These are phyloP conservation scores for Potentilla sterilis DNA, from an alignment of 306 rosid species.

Conservation along the genomic window DNA sequence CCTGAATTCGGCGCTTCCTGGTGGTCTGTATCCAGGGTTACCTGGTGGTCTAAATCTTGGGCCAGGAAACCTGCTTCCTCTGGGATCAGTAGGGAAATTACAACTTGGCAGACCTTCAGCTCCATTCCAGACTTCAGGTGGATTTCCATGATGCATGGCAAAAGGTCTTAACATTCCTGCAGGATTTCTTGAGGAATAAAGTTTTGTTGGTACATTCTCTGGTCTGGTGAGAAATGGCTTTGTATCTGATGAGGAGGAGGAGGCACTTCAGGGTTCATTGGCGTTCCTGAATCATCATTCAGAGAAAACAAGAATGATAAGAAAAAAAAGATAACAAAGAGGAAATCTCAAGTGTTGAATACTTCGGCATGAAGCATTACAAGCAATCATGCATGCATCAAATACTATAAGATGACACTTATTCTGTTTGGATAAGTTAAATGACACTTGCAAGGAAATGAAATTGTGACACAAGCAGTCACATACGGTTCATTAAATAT, in stretches of 20 bases:
- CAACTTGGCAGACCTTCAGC: conserved; percentile 39
- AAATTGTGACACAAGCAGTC: background rate
- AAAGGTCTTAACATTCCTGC: conserved; percentile 26
- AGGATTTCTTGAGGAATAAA: conserved; percentile 36
- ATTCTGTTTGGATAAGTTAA: background rate
- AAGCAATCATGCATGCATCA: background rate
- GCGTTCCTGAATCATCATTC: conserved; percentile 42
- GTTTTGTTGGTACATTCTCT: conserved; percentile 33
- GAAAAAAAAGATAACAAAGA: background rate
- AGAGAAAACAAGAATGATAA: background rate
- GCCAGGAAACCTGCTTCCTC: conserved; percentile 31
- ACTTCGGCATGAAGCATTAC: background rate
- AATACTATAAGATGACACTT: background rate
- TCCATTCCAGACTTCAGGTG: conserved; percentile 42
- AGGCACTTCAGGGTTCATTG: conserved; percentile 43
- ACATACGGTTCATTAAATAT: background rate
- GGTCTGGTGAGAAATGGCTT: conserved; percentile 28
- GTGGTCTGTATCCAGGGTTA: conserved; percentile 41
- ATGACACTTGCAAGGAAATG: background rate
- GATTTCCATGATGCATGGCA: conserved; percentile 24
- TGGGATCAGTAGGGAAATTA: conserved; percentile 36
- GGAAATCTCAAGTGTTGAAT: background rate
- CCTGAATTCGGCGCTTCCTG: conserved; percentile 17
- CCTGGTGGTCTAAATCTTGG: conserved; percentile 38
- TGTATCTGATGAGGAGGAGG: conserved; percentile 43